Evolutionary conservation across 2,329 filamentous ascomycete species (phyloP), one percentile per base, ranked within the genome.

Genomic region (Cordyceps farinosa): DNA sequence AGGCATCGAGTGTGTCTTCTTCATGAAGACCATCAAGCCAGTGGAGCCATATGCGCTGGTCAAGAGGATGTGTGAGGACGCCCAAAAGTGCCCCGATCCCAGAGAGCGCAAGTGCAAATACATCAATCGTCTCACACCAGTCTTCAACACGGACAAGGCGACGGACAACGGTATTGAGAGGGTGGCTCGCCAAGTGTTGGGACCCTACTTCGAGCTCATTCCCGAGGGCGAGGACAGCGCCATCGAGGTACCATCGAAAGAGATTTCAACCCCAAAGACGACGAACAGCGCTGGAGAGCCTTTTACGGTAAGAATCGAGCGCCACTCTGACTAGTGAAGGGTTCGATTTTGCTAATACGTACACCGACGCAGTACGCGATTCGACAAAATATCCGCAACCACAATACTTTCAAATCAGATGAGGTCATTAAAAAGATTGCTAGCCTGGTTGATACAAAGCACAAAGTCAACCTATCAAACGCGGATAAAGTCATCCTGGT

Each of bases 401-500:
- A 93, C 75, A 87, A 81, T 68, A 81, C 81, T 3, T 80, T 94
- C 65, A 88, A 84, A 68, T 84, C 90, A 64, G 84, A 88, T 66
- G 79, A 79, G 22, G 81, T 94, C 55, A 94, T 95, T 74, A 85
- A 88, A 70, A 84, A 83, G 66, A 82, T 94, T 66, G 91, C 90
- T 5, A 78, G 80, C 45, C 77, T 87, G 36, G 84, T 92, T 65
- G 86, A 87, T 56, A 77, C 82, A 10, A 81, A 82, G 45, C 91
- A 95, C 76, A 89, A 87, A 70, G 91, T 95, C 64, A 87, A 93
- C 69, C 82, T 96, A n/a, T 84, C 82, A 54, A 83, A 82, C n/a
- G 90, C 90, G 40, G 90, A 94, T 76, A 86, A 91, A 71, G 85
- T 93, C 38, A 88, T 95, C 68, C 77, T 94, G 65, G 86, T 95